Evolutionary conservation across 1,139 yeast genomes (phyloP).

Genomic region (Geotrichum macrosporum): DNA sequence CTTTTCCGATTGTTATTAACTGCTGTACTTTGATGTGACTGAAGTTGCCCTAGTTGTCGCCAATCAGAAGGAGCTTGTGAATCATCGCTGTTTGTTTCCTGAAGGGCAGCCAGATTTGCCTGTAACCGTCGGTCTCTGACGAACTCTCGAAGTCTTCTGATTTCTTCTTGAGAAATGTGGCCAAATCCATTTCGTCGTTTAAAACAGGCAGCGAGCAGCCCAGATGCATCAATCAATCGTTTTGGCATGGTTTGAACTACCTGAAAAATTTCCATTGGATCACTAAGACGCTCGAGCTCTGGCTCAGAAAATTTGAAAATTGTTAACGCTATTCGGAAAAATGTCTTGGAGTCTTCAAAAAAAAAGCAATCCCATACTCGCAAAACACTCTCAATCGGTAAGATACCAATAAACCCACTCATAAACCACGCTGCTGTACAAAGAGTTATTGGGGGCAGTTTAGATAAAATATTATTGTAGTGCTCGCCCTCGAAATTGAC

Average conservation of each 20-base stretch:
- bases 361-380: constrained; percentile 94
- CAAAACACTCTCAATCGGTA: constrained; percentile 82
- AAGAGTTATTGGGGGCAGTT: constrained; percentile 83
- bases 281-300: constrained; percentile 45
- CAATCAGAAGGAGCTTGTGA: not conserved
- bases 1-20: not conserved
- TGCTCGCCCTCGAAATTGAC: constrained; percentile 40
- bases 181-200: constrained; percentile 72
- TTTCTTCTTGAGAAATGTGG: constrained; percentile 74
- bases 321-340: constrained; percentile 78
- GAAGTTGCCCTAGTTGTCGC: not conserved
- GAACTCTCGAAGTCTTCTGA: constrained; percentile 68
- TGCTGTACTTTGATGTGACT: not conserved
- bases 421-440: constrained; percentile 98
- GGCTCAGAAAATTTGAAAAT: constrained; percentile 77
- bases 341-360: constrained; percentile 84
- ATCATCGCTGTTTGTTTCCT: not conserved
- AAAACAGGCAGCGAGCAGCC: constrained; percentile 68
- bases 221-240: constrained; percentile 62
- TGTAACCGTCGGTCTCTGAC: constrained; percentile 43
- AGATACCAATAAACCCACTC: constrained; percentile 83
- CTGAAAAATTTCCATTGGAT: constrained; percentile 84
- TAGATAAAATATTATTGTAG: constrained; percentile 62
- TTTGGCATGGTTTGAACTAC: constrained; percentile 80
- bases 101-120: constrained; percentile 14